Base-by-base conservation (phyloP, 2,329 filamentous ascomycete species). In the Periconia macrospinosa region DNA sequence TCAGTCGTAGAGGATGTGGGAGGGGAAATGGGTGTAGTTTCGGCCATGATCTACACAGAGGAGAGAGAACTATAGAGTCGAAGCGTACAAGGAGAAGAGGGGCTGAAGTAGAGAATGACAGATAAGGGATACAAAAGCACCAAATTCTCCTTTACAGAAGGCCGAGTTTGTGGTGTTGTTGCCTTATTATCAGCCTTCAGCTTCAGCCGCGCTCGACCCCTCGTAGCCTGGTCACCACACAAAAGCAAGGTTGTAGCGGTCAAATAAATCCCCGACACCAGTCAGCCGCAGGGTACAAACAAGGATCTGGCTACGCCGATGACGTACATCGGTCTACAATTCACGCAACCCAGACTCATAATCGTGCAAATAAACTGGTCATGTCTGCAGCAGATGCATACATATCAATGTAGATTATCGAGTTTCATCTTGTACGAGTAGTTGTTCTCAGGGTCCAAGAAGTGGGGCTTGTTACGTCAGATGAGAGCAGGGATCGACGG, bases 1-100 rank as follows among this genome's bases (percentile, higher is more conserved):
- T 43, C 30, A 50, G 49, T 15, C n/a, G n/a, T n/a, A n/a, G n/a
- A n/a, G 40, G 47, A 27, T 44, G 55, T 45, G 1, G 54, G 40
- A 49, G 55, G 57, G 30, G 62, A 58, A 17, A 59, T 51, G 51
- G 60, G 52, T 13, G 47, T 45, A 11, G 59, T 10, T 35, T 30
- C 23, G 30, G 53, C 33, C 44, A 51, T 49, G 30, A 11, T 50
- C 33, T 37, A 6, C 23, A 27, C 23, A 27, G 23, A 27, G 23
- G 23, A 27, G 23, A 27, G 23, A 27, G 23, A 3, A 8, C 23
- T 3, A 8, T 27, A 3, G 8, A 27, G 23, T 27, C 23, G 8
- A 27, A 27, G 23, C 8, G 23, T 27, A 27, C 3, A 27, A 27
- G 8, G 23, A n/a, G 23, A 27, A 27, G 23, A 3, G 23, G 23